Conservation (phyloP, 495 filamentous ascomycete species). For the Aspergillus heteromorphus region DNA sequence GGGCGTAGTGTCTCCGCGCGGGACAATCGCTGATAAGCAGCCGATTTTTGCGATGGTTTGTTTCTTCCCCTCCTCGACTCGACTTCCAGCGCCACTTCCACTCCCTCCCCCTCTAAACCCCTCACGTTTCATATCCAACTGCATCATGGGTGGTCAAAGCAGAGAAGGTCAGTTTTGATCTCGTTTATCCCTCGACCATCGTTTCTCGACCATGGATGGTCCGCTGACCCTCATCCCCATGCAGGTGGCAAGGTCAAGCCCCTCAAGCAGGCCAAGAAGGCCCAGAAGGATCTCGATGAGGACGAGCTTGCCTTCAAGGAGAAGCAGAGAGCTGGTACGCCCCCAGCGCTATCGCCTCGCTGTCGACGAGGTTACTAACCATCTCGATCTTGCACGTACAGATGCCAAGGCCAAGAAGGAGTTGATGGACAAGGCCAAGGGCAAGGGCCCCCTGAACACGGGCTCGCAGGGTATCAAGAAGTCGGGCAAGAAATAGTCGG, state of each 20-base stretch:
- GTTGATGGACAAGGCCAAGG: conserved; percentile 57
- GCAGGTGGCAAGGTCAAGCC: conserved; percentile 82
- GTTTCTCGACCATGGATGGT: background rate
- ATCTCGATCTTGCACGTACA: conserved; percentile 20
- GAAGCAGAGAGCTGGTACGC: conserved; percentile 68
- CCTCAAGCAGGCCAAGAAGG: conserved; percentile 76
- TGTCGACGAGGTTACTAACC: background rate
- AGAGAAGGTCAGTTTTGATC: conserved; percentile 51
- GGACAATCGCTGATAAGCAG: conserved; percentile 14
- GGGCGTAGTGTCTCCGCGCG: conserved; percentile 13
- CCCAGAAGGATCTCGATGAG: conserved; percentile 66
- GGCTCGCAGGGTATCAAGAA: conserved; percentile 85
- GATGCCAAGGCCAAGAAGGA: conserved; percentile 77
- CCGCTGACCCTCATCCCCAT: conserved; percentile 3
- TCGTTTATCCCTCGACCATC: background rate
- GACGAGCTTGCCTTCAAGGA: conserved; percentile 70
- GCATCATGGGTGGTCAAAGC: conserved; percentile 60
- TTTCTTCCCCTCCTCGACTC: conserved; percentile 20
- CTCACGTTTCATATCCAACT: conserved; percentile 4
- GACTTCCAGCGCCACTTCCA: conserved; percentile 10
- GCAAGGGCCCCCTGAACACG: conserved; percentile 61
- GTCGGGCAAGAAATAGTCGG: conserved; percentile 74
- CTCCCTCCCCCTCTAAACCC: conserved; percentile 4
- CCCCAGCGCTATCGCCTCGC: background rate
- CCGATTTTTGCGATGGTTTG: conserved; percentile 7